Base-by-base conservation (phyloP, 345 rosid species). In the Pseudoturritis turrita region DNA sequence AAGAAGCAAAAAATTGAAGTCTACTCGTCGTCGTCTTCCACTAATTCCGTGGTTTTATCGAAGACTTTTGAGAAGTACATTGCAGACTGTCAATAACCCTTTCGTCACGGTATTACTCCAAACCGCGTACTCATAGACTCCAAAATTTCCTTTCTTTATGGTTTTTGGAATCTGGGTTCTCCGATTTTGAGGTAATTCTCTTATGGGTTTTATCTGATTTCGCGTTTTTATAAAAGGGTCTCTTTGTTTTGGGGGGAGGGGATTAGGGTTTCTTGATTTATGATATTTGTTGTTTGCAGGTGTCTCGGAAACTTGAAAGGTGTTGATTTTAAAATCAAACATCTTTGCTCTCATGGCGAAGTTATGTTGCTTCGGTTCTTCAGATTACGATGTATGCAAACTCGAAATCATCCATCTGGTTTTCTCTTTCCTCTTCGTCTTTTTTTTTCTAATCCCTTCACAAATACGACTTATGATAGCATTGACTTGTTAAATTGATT, bases 21-120 rank as follows among this genome's bases (percentile, higher is more conserved):
- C 74, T 67, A 23, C 79, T 71, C 61, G 79, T 75, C 79, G 79
- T 75, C 74, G 70, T 75, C 70, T 61, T 75, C 79, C 79, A 75
- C 79, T 68, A 75, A 68, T 52, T 68, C 17, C 53, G 62, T 74
- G 39, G 47, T 60, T 67, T 49, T 35, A 75, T 43, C 69, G 22
- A 75, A 75, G 74, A 75, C 79, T 75, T 75, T 75, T 52, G 40
- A 14, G 37, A 37, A 60, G 19, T 44, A 60, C 70, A 31, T 63
- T 72, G 28, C 73, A 49, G 68, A 31, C 74, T 68, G 57, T 61
- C 69, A 68, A 52, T 75, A 68, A 68, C 79, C 74, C 63, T 68
- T 68, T 68, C 57, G 5, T 75, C 79, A 75, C 79, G 79, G 63
- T 35, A 45, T 68, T 59, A 21, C 36, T 67, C 17, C 72, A 56